Evolutionary conservation across 179 eudicot genomes (phyloP).

Genomic region (Vitellaria paradoxa): DNA sequence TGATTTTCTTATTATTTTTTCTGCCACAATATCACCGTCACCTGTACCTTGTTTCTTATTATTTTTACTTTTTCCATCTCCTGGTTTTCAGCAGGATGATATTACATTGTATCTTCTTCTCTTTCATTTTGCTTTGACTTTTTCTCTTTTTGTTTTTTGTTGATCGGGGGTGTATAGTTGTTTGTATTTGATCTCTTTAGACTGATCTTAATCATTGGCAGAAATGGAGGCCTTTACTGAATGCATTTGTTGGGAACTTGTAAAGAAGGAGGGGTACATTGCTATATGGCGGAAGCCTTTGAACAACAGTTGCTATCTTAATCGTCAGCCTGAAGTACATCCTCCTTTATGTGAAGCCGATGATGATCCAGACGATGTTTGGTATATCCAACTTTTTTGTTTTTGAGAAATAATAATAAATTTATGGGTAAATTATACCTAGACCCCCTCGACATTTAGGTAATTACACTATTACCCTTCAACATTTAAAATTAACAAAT

Average conservation of each 20-base stretch:
- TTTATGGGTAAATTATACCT: no score
- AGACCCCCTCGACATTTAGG: no score
- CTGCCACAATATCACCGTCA: background rate
- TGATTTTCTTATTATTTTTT: background rate
- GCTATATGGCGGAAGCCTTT: slow-evolving; percentile 69
- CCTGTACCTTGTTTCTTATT: background rate
- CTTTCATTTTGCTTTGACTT: background rate
- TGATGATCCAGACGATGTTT: slow-evolving; percentile 61
- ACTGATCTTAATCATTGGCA: slow-evolving; percentile 18
- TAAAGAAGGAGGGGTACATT: slow-evolving; percentile 52
- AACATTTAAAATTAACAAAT: no score
- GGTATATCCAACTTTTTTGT: slow-evolving; percentile 30
- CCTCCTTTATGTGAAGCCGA: slow-evolving; percentile 51
- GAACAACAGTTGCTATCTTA: slow-evolving; percentile 58
- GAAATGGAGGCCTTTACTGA: slow-evolving; percentile 59
- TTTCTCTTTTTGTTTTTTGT: background rate
- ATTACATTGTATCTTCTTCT: background rate
- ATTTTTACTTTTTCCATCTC: background rate
- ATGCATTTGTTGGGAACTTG: slow-evolving; percentile 54
- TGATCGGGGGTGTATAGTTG: background rate
- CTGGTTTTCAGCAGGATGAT: background rate
- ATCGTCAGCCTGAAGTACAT: slow-evolving; percentile 30
- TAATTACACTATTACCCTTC: no score
- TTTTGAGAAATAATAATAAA: no score
- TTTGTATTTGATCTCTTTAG: background rate